These are phyloP conservation scores for Hyphopichia wangnamkhiaoensis DNA, from an alignment of 1,139 yeast genomes.

Conservation along the genomic window DNA sequence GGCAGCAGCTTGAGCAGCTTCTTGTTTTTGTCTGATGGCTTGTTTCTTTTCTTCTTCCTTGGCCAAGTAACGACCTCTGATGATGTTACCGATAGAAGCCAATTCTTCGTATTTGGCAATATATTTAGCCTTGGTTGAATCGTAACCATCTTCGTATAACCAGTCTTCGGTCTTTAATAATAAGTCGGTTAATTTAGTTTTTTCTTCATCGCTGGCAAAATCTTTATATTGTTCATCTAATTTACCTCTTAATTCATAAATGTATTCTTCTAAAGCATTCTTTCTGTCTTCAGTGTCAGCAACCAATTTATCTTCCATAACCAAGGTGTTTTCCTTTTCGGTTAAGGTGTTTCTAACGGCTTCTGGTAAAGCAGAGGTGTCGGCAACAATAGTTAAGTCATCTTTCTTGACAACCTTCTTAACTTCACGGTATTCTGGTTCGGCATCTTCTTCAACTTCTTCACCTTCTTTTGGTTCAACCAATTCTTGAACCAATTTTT, in stretches of 20 bases:
- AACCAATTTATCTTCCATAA: conserved; percentile 90
- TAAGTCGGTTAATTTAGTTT: conserved; percentile 70
- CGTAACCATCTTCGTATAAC: conserved; percentile 97
- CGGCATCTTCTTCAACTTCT: conserved; percentile 54
- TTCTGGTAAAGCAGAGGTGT: conserved; percentile 67
- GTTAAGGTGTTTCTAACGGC: conserved; percentile 57
- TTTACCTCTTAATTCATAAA: conserved; percentile 96
- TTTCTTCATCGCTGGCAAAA: conserved; percentile 90
- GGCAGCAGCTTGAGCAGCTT: conserved; percentile 82
- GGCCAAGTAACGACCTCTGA: conserved; percentile 91
- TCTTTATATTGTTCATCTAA: conserved; percentile 87
- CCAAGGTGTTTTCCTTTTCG: conserved; percentile 83
- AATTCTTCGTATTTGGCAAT: conserved; percentile 98
- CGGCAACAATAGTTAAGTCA: conserved; percentile 55
- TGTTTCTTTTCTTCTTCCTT: conserved; percentile 96
- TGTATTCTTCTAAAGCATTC: conserved; percentile 97
- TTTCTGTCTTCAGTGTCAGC: conserved; percentile 99
- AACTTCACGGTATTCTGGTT: conserved; percentile 87
- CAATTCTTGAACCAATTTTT: conserved; percentile 81
- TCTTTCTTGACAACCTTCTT: conserved; percentile 94
- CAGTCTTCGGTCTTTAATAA: conserved; percentile 92
- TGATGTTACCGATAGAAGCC: conserved; percentile 90
- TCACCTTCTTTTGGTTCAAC: conserved; percentile 60
- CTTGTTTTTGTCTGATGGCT: conserved; percentile 82
- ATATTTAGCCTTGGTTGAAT: conserved; percentile 93